Evolutionary conservation across 768 basidiomycete species (phyloP).

Genomic region (Serendipita sp.): DNA sequence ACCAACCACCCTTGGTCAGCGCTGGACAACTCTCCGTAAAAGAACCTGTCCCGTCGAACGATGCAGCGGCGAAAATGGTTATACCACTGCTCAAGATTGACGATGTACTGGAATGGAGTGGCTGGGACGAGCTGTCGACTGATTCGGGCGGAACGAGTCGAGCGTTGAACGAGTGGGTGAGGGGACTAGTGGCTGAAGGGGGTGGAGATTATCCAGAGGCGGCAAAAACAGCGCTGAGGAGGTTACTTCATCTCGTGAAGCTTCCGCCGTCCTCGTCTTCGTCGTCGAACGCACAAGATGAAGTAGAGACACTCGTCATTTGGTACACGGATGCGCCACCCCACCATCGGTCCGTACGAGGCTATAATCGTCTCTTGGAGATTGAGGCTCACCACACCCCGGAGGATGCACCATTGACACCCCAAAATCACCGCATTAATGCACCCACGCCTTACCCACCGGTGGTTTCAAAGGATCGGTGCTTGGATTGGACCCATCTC

Average conservation of each 20-base stretch:
- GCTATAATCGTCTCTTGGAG: neutral
- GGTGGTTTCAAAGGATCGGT: neutral
- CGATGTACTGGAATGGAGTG: slow-evolving; percentile 17
- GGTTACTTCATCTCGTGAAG: slow-evolving; percentile 5
- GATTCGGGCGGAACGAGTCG: neutral
- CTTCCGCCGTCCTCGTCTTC: neutral
- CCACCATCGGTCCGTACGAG: slow-evolving; percentile 5
- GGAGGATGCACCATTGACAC: neutral
- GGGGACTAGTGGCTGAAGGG: slow-evolving; percentile 12
- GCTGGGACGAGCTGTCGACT: slow-evolving; percentile 13
- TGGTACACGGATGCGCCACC: slow-evolving; percentile 20
- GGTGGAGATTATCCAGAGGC: slow-evolving; percentile 20
- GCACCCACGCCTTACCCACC: neutral
- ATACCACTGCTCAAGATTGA: neutral
- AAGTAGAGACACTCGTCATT: slow-evolving; percentile 15
- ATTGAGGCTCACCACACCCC: neutral
- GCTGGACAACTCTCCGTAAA: neutral
- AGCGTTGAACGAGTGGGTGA: slow-evolving; percentile 14
- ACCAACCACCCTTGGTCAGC: slow-evolving; percentile 8
- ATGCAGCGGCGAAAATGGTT: neutral
- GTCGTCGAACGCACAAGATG: neutral
- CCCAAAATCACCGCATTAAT: neutral
- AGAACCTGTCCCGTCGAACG: neutral
- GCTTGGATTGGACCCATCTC: neutral
- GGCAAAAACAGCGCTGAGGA: slow-evolving; percentile 19